A percentile compares a stretch with the other conserved stretches of the same genome.
Conservation (phyloP, 768 basidiomycete genomes). For the Boletus speciosus region DNA sequence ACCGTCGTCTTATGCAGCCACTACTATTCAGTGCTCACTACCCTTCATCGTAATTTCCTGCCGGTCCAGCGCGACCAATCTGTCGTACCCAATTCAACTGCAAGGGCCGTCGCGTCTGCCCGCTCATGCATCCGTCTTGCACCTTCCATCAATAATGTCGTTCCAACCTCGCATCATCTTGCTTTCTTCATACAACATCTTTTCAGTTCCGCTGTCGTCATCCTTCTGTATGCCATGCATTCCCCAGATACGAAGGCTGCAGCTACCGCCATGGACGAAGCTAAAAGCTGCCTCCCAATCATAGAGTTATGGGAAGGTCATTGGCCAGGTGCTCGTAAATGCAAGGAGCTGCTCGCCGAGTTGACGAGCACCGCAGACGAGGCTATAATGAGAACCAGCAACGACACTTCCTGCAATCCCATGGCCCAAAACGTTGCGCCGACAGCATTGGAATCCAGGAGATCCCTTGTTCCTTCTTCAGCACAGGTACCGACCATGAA, state of each 20-base stretch:
- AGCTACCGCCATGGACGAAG: constrained; percentile 79
- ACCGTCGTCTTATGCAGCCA: constrained; percentile 83
- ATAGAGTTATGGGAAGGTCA: constrained; percentile 79
- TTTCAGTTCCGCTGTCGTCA: constrained; percentile 85
- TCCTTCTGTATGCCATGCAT: constrained; percentile 84
- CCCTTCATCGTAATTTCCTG: constrained; percentile 83
- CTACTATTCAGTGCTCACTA: constrained; percentile 84
- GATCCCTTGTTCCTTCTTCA: constrained; percentile 48
- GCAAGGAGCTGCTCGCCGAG: constrained; percentile 75
- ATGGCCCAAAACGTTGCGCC: constrained; percentile 28
- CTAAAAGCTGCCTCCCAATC: constrained; percentile 63
- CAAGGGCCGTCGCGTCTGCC: constrained; percentile 79
- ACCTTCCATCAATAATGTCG: constrained; percentile 78
- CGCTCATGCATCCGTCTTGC: constrained; percentile 83
- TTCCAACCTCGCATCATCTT: constrained; percentile 82
- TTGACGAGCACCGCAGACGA: constrained; percentile 66
- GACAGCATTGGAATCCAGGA: constrained; percentile 48
- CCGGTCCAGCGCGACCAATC: constrained; percentile 74
- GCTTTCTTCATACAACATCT: constrained; percentile 89
- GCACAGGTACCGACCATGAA: constrained; percentile 44
- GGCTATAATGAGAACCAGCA: constrained; percentile 45
- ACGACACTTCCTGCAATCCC: constrained; percentile 21
- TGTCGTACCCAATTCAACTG: constrained; percentile 65
- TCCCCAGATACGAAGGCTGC: constrained; percentile 61
- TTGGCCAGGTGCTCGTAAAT: constrained; percentile 87